Evolutionary conservation across 768 basidiomycete species (phyloP), one percentile per base, ranked within the genome.

Genomic region (Tulasnella sp.): DNA sequence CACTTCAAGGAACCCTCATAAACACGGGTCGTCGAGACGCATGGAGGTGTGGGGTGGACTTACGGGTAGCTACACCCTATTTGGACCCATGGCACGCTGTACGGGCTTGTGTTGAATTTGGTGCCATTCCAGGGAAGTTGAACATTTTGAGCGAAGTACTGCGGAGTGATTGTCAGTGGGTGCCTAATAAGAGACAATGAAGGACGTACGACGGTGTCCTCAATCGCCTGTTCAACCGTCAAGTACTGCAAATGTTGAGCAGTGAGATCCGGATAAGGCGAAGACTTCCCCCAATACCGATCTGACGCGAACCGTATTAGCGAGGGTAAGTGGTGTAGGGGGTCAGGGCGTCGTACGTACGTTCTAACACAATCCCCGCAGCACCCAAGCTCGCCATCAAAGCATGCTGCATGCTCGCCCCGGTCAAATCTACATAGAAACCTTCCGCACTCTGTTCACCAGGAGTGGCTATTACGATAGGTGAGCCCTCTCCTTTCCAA

Each of bases 71-170:
- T 19, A 12, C 50, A 52, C 0, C 50, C 50, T 8, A 52, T 7
- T 2, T 5, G 3, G 9, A 52, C 9, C 50, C 50, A 52, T 2
- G 50, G 50, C 4, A 34, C 12, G n/a, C n/a, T 15, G 15, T 52
- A 23, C 2, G 50, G 50, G 27, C 19, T 39, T 19, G 4, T 1
- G 50, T 40, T 4, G 50, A 52, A 3, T 12, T 19, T 39, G 37
- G 34, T 25, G 3, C 3, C 27, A 31, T 48, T 48, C 3, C 29
- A 7, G 6, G 58, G 36, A 4, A 59, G 58, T 29, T 35, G 49
- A 1, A 59, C 58, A 19, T 55, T 59, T 32, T 59, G 49, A n/a
- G 50, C 39, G 19, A 59, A 59, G 58, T 59, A 53, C 23, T 51
- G 36, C n/a, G 21, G 34, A 23, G 17, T 29, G 8, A 9, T 6